These are phyloP conservation scores for Candida ipomoeae DNA, from an alignment of 805 yeast species.

Conservation along the genomic window DNA sequence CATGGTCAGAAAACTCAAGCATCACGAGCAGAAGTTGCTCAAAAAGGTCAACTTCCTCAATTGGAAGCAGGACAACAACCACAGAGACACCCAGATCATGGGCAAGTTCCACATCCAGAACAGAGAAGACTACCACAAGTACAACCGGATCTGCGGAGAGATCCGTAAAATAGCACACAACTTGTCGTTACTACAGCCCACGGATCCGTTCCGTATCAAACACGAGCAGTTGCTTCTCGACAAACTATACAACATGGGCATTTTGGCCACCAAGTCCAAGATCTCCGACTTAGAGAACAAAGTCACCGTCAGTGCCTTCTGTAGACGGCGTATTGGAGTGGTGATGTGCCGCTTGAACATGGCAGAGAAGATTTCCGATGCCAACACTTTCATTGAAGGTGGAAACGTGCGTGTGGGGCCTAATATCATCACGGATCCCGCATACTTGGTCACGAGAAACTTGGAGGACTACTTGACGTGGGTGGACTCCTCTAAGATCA, in stretches of 20 bases:
- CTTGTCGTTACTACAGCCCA: slow-evolving; percentile 77
- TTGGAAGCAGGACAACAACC: slow-evolving; percentile 96
- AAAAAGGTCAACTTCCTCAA: slow-evolving; percentile 95
- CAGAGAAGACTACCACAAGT: slow-evolving; percentile 93
- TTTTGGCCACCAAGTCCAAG: slow-evolving; percentile 81
- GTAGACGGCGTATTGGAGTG: slow-evolving; percentile 89
- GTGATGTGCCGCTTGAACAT: slow-evolving; percentile 91
- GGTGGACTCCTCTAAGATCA: slow-evolving; percentile 96
- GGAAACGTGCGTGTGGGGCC: slow-evolving; percentile 99
- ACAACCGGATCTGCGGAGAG: slow-evolving; percentile 89
- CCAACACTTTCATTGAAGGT: slow-evolving; percentile 88
- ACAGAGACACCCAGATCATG: slow-evolving; percentile 96
- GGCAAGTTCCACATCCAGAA: slow-evolving; percentile 88
- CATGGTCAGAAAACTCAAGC: slow-evolving; percentile 75
- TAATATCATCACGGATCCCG: slow-evolving; percentile 91
- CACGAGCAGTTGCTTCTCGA: slow-evolving; percentile 87
- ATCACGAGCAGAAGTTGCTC: slow-evolving; percentile 91
- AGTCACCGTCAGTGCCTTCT: slow-evolving; percentile 85
- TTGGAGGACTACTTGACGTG: slow-evolving; percentile 97
- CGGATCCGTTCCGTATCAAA: slow-evolving; percentile 80
- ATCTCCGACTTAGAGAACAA: slow-evolving; percentile 89
- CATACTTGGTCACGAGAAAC: slow-evolving; percentile 85
- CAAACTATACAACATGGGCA: slow-evolving; percentile 84
- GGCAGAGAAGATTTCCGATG: slow-evolving; percentile 88
- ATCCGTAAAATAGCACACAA: slow-evolving; percentile 83